phyloP scores from a whole-genome alignment of 2,329 filamentous ascomycete genomes.

The Arthrinium phaeospermum region DNA sequence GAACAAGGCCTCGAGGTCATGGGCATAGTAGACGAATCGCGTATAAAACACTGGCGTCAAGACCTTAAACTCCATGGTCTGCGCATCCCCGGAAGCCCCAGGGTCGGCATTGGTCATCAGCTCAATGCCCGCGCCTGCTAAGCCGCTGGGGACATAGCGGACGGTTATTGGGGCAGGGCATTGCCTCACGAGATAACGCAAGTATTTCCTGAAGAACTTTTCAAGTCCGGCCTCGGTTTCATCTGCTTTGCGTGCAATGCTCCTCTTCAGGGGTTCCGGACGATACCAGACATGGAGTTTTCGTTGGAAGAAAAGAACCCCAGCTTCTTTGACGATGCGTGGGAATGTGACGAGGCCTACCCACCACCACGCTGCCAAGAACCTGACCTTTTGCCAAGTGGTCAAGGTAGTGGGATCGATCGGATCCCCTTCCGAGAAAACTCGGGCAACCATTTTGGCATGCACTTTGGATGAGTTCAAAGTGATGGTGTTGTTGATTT shows the following conservation, averaged over 20 bases:
- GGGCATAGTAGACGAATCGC: slow-evolving; percentile 66
- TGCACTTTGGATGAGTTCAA: slow-evolving; percentile 64
- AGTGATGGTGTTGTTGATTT: slow-evolving; percentile 65
- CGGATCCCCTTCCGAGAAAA: slow-evolving; percentile 58
- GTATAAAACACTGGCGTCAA: slow-evolving; percentile 71
- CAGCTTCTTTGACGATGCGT: slow-evolving; percentile 67
- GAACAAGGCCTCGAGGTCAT: slow-evolving; percentile 66
- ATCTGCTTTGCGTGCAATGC: slow-evolving; percentile 59
- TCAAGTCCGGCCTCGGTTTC: slow-evolving; percentile 55
- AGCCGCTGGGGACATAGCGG: slow-evolving; percentile 59
- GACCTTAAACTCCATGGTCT: slow-evolving; percentile 60
- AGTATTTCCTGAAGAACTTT: slow-evolving; percentile 52
- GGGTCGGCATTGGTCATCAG: slow-evolving; percentile 43
- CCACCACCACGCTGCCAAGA: slow-evolving; percentile 68
- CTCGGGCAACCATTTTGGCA: slow-evolving; percentile 64
- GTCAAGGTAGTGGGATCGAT: slow-evolving; percentile 56
- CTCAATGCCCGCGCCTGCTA: slow-evolving; percentile 44
- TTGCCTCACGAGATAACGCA: slow-evolving; percentile 55
- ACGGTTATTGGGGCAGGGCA: slow-evolving; percentile 52
- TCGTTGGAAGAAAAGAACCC: slow-evolving; percentile 58
- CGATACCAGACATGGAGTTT: slow-evolving; percentile 69
- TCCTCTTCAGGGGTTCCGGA: slow-evolving; percentile 65
- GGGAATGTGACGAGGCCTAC: slow-evolving; percentile 70
- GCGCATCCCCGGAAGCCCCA: slow-evolving; percentile 27
- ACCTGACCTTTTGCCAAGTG: slow-evolving; percentile 47